Evolutionary conservation across 2,329 filamentous ascomycete genomes (phyloP), one percentile per base, ranked within the genome.

Genomic region (Didymella glomerata): DNA sequence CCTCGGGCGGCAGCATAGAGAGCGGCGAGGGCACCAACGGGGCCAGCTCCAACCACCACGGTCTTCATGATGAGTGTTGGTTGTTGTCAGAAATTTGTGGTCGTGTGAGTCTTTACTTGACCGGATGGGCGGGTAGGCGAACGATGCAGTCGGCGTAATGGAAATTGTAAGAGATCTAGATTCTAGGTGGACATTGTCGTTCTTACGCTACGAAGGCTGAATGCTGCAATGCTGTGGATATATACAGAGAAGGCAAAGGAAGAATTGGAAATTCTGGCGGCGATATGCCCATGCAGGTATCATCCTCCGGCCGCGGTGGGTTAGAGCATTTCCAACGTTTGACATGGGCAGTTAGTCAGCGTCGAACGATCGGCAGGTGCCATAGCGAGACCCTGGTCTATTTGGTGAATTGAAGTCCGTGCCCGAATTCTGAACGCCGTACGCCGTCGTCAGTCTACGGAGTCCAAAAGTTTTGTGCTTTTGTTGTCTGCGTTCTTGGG

Each of bases 1-100:
- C 93, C 95, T 76, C 94, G 85, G 67, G 90, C 86, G 3, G 95
- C 94, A 53, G 95, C 94, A 81, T 98, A 99, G 6, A 99, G 81
- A 42, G 93, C 95, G 24, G 95, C 93, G 41, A 99, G 82, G 11
- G 93, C 92, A 38, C 95, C 95, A 8, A 99, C 95, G 0, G 95
- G 95, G 1, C 95, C 95, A 54, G 93, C 95, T 53, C 95, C 95
- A 48, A 99, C 89, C 46, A 99, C 85, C 20, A 96, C 85, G 54
- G 90, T 87, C 78, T 92, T 95, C 72, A 76, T 76, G 10, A 32
- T 48, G 32, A 34, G 34, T 45, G 32, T 22, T 48, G 41, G 38
- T 24, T 25, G 40, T 40, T 44, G 49, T 47, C 47, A 40, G 40
- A 36, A 52, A 52, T 54, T 36, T 50, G 56, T 22, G 50, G 41